Evolutionary conservation across 495 filamentous ascomycete species (phyloP).

Genomic region (Tuber melanosporum): DNA sequence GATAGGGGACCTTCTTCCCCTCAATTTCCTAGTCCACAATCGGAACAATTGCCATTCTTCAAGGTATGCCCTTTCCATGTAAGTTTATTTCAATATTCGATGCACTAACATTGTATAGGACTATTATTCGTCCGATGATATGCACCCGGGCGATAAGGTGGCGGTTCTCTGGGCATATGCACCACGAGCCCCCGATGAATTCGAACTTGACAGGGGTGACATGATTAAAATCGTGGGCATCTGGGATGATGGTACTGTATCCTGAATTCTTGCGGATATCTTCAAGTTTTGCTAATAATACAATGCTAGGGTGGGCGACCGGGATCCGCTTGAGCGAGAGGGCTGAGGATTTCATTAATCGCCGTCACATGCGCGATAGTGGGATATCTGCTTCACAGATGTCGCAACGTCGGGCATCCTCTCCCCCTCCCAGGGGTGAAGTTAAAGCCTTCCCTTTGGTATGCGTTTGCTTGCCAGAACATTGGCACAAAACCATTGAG

Average conservation of each 20-base stretch:
- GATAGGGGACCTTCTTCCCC: constrained; percentile 75
- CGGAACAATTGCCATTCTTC: constrained; percentile 90
- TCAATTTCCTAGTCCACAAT: constrained; percentile 76
- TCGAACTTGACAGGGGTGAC: constrained; percentile 87
- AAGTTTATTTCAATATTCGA: not conserved
- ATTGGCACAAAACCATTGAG: constrained; percentile 96
- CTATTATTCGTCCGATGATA: constrained; percentile 96
- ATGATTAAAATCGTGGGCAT: constrained; percentile 99
- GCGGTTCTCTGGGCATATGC: constrained; percentile 94
- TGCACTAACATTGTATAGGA: constrained; percentile 47
- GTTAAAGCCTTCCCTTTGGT: constrained; percentile 98
- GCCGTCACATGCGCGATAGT: constrained; percentile 79
- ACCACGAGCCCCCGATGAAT: constrained; percentile 88
- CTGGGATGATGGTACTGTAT: constrained; percentile 78
- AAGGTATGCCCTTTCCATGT: constrained; percentile 48
- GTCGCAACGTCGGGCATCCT: constrained; percentile 52
- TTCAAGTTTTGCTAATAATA: constrained; percentile 6
- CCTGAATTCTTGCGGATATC: not conserved
- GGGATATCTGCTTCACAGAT: constrained; percentile 65
- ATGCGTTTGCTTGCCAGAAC: constrained; percentile 92
- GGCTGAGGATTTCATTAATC: constrained; percentile 80
- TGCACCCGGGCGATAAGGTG: constrained; percentile 83
- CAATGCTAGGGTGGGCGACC: constrained; percentile 66
- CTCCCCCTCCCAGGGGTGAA: constrained; percentile 64
- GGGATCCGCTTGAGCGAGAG: constrained; percentile 74